Conservation (phyloP, 2,329 filamentous ascomycete species). For the Sporothrix inflata region DNA sequence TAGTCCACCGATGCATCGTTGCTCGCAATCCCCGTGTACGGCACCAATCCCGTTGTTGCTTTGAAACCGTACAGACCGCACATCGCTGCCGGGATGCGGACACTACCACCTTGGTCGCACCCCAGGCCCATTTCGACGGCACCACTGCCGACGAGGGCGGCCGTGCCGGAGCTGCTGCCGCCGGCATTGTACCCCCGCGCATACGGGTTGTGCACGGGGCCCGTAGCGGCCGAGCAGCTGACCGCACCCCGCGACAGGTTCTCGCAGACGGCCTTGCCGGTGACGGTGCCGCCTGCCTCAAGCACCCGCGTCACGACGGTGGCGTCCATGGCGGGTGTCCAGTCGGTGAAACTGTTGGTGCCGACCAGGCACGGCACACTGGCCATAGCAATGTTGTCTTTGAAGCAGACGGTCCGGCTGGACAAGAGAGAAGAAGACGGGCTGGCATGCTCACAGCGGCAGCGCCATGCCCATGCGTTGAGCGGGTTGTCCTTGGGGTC, state of each 20-base stretch:
- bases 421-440: background rate
- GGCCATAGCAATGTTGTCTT: slow-evolving; percentile 12
- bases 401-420: background rate
- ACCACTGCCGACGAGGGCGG: background rate
- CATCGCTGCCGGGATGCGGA: background rate
- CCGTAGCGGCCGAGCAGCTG: background rate
- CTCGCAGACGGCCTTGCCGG: background rate
- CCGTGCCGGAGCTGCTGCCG: slow-evolving; percentile 2
- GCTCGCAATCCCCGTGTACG: slow-evolving; percentile 10
- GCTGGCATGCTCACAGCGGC: slow-evolving; percentile 42
- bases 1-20: slow-evolving; percentile 12
- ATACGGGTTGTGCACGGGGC: background rate
- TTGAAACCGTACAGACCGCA: slow-evolving; percentile 1
- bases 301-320: background rate
- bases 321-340: background rate
- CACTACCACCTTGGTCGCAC: background rate
- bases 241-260: slow-evolving; percentile 5
- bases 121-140: background rate
- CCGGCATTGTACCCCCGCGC: background rate
- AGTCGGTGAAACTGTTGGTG: background rate
- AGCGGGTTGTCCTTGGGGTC: slow-evolving; percentile 42
- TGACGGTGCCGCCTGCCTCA: background rate
- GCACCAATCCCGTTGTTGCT: slow-evolving; percentile 39
- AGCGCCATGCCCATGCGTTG: slow-evolving; percentile 50
- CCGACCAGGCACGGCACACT: slow-evolving; percentile 2